Base-by-base conservation (phyloP, 2,329 filamentous ascomycete species). In the Paracoccidioides brasiliensis region DNA sequence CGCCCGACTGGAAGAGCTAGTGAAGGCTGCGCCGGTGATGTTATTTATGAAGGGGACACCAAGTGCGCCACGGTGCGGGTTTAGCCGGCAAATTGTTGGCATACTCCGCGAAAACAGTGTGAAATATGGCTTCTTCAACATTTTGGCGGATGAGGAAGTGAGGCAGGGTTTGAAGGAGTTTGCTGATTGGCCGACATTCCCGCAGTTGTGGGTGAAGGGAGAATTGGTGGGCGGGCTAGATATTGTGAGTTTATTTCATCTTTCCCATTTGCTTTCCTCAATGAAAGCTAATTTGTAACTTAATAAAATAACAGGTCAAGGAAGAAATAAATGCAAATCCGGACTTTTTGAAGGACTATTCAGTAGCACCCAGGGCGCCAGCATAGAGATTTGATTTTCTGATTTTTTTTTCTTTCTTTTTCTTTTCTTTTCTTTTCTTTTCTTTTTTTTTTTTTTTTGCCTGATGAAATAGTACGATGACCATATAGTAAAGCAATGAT, bases 41-140 rank as follows among this genome's bases (percentile, higher is more conserved):
- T 78, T 98, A 33, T 98, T 98, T 73, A 95, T 95, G 89, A 95
- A 95, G 76, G 90, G 90, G n/a, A 94, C 88, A 2, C 90, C 90
- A 0, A 88, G 84, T 61, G 80, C 82, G 37, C 90, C 90, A 0
- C 87, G 95, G 71, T 95, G 90, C 66, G 90, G 93, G 2, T 98
- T 98, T 74, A 95, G 88, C 62, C 78, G 91, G 62, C 90, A 96
- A 74, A 76, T 95, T 46, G 93, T 98, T 45, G 83, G 77, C 32
- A 81, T 98, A 49, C 74, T 98, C 64, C 81, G 93, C 53, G 91
- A 97, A 73, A 85, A 89, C 67, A 86, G 86, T 52, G 86, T 98
- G 58, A 89, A 95, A 69, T 98, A 97, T 70, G 93, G 93, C 22
- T 98, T 98, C 78, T 98, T 98, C 78, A 97, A 98, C 69, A 98